phyloP scores from a whole-genome alignment of 768 basidiomycete genomes.

The Termitomyces sp. region DNA sequence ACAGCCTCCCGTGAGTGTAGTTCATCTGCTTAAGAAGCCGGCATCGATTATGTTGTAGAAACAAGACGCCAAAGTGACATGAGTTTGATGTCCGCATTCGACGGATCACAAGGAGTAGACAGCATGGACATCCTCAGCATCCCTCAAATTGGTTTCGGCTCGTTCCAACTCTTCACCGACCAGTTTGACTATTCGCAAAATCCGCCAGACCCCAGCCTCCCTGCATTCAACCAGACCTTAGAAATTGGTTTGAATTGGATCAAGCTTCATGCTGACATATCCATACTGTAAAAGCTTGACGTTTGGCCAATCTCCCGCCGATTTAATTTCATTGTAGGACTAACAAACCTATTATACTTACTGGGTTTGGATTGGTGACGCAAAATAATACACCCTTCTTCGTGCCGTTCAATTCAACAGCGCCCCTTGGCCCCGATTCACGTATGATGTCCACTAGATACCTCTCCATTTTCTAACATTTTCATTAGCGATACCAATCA shows the following conservation, averaged over 20 bases:
- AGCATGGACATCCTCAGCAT: conserved; percentile 58
- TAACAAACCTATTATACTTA: conserved; percentile 48
- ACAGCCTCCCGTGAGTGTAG: conserved; percentile 39
- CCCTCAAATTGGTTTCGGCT: conserved; percentile 48
- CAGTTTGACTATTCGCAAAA: conserved; percentile 44
- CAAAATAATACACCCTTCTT: conserved; percentile 45
- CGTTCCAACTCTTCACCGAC: conserved; percentile 67
- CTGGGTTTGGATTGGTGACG: conserved; percentile 60
- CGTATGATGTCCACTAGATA: conserved; percentile 12
- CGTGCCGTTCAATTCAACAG: conserved; percentile 55
- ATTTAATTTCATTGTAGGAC: conserved; percentile 28
- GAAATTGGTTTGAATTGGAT: conserved; percentile 54
- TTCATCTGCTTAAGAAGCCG: not conserved
- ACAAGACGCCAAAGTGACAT: conserved; percentile 42
- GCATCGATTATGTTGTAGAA: conserved; percentile 21
- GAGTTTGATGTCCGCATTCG: conserved; percentile 43
- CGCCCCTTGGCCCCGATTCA: conserved; percentile 32
- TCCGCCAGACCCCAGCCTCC: conserved; percentile 38
- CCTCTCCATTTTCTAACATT: not conserved
- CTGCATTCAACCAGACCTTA: conserved; percentile 47
- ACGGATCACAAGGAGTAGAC: conserved; percentile 64
- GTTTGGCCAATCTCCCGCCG: not conserved
- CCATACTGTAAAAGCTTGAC: conserved; percentile 30
- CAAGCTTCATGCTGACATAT: conserved; percentile 35
- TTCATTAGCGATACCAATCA: not conserved